These are phyloP conservation scores for Haberlea rhodopensis DNA, from an alignment of 257 asterid species.

Conservation along the genomic window DNA sequence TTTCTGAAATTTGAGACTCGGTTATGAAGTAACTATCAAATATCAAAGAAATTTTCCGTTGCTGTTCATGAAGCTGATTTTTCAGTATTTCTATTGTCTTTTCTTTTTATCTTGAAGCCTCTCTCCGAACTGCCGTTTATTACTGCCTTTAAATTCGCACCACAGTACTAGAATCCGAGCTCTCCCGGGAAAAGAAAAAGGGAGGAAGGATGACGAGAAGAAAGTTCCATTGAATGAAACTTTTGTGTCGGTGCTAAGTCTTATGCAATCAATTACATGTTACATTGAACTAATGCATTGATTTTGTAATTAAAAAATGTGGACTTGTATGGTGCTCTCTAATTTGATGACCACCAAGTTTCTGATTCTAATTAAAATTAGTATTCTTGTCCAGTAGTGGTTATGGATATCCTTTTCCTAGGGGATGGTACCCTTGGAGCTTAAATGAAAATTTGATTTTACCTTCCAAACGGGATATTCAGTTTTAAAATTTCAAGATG, in stretches of 20 bases:
- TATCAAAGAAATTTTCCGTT: too few relatives aligned
- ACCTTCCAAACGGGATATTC: background rate
- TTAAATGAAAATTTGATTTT: background rate
- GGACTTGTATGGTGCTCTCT: background rate
- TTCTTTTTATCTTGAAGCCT: too few relatives aligned
- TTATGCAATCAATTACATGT: background rate
- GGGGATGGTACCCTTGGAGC: background rate
- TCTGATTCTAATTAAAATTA: background rate
- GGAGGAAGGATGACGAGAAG: too few relatives aligned
- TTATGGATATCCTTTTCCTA: background rate
- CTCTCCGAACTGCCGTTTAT: too few relatives aligned
- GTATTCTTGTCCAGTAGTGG: background rate
- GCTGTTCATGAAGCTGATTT: too few relatives aligned
- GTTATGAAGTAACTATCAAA: too few relatives aligned
- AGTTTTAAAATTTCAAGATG: background rate
- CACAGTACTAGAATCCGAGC: too few relatives aligned
- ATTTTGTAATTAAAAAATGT: background rate
- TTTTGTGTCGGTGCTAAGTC: background rate
- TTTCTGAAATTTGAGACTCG: too few relatives aligned
- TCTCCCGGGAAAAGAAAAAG: too few relatives aligned
- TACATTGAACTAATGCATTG: background rate
- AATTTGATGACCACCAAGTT: background rate
- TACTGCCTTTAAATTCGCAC: too few relatives aligned
- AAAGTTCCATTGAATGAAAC: too few relatives aligned
- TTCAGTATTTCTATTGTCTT: too few relatives aligned